phyloP scores from a whole-genome alignment of 306 rosid species.

The Cyclanthera cordifolia region DNA sequence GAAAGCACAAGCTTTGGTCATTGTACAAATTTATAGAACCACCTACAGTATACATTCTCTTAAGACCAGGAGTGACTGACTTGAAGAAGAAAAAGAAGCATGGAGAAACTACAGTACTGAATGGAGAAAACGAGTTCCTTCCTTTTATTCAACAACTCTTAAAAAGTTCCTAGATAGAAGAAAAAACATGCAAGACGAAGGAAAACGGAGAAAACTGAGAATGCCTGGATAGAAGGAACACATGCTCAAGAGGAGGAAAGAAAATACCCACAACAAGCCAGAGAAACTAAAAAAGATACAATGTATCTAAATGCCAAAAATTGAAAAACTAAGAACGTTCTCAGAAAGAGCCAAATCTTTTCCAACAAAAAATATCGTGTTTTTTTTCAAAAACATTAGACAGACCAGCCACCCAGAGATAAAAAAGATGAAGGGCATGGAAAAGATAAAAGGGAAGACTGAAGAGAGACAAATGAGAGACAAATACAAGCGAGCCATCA shows the following conservation, averaged over 20 bases:
- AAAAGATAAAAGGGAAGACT: neutral
- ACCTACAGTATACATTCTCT: conserved; percentile 28
- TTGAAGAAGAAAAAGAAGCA: neutral
- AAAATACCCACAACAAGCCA: neutral
- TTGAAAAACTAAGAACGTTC: neutral
- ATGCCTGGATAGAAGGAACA: neutral
- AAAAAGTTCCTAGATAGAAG: neutral
- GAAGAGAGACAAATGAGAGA: neutral
- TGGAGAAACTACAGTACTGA: conserved; percentile 25
- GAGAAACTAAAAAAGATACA: neutral
- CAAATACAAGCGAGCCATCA: neutral
- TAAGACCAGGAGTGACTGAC: neutral
- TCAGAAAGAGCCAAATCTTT: neutral
- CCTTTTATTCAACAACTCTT: no score
- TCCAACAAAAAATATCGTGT: neutral
- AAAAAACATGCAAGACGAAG: conserved; percentile 3
- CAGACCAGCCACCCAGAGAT: neutral
- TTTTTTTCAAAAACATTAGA: neutral
- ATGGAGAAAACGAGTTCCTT: conserved; percentile 6
- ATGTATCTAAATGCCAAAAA: neutral
- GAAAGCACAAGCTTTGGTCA: conserved; percentile 56
- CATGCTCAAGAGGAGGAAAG: conserved; percentile 1
- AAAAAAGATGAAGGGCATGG: neutral
- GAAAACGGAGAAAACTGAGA: neutral
- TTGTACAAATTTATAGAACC: conserved; percentile 57